These are phyloP conservation scores for Pythium graminicola DNA, from an alignment of 352 stramenopile genomes.

Conservation along the genomic window DNA sequence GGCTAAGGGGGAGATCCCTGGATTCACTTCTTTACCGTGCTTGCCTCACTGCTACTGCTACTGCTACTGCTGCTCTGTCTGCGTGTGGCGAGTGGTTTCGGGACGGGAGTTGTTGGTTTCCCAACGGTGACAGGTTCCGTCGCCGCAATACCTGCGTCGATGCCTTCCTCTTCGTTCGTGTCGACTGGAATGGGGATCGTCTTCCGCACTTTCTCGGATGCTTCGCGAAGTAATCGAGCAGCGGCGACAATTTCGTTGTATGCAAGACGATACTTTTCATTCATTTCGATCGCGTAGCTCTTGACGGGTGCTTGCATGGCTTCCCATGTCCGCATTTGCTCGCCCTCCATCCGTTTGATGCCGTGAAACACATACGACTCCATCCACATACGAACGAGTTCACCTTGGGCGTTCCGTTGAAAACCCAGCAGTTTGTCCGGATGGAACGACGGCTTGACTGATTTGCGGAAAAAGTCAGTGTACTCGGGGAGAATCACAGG, in stretches of 20 bases:
- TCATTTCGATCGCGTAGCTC: slow-evolving; percentile 65
- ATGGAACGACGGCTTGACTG: slow-evolving; percentile 28
- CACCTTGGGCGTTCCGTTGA: slow-evolving; percentile 34
- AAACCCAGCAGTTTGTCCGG: slow-evolving; percentile 59
- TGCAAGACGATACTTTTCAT: slow-evolving; percentile 54
- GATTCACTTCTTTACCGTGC: neutral
- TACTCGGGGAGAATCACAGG: slow-evolving; percentile 47
- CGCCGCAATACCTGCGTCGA: slow-evolving; percentile 3
- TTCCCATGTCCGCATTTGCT: slow-evolving; percentile 71
- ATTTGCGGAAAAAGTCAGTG: slow-evolving; percentile 65
- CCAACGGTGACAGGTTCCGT: slow-evolving; percentile 4
- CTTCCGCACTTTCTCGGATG: neutral
- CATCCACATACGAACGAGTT: slow-evolving; percentile 61
- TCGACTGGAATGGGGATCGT: slow-evolving; percentile 1
- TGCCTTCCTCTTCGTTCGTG: neutral
- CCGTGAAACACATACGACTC: slow-evolving; percentile 47
- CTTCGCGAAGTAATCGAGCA: slow-evolving; percentile 7
- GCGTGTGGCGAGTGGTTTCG: neutral
- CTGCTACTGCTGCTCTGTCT: neutral
- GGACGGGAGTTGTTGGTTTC: neutral
- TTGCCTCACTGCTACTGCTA: slow-evolving; percentile 4
- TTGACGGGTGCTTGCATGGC: slow-evolving; percentile 61
- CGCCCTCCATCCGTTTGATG: slow-evolving; percentile 27
- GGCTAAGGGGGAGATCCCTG: no score
- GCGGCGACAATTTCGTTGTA: slow-evolving; percentile 36